Base-by-base conservation (phyloP, 352 stramenopile genomes). In the Aphanomyces invadans region DNA sequence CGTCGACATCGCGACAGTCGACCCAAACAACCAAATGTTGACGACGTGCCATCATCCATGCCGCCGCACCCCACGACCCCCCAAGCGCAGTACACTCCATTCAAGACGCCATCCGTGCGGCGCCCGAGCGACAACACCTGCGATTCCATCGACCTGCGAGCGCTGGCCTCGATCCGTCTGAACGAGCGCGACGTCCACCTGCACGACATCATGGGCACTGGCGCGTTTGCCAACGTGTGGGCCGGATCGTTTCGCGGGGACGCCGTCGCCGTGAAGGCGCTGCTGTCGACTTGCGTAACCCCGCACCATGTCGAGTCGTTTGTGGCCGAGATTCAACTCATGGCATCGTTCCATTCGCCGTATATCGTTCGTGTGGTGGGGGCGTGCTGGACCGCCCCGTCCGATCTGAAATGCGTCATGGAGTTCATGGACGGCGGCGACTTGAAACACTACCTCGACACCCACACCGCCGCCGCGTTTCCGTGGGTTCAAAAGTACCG, bases 351-450 rank as follows among this genome's bases (percentile, higher is more conserved):
- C 21, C n/a, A 44, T 0, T 31, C 12, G 9, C 60, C 60, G 10
- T 38, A 67, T 33, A 48, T 67, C 19, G 60, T 67, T 2, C 19
- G 5, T 2, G 42, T 67, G 9, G 19, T 67, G 23, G 49, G 46
- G 10, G 31, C 48, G n/a, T 25, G 23, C 19, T 67, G 60, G 60
- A 49, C 45, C 0, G 17, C 28, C 19, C 10, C 48, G 21, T 15
- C 23, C 0, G 33, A 67, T 26, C 3, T 67, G 7, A 21, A 4
- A 15, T 29, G 64, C 15, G 56, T 83, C 0, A 46, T 65, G 4
- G 77, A 84, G 57, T 84, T 73, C 49, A 76, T 86, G 73, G 61
- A 76, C 15, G 62, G 69, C 48, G 75, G 77, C 28, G 72, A 87
- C 31, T 62, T 84, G 39, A 72, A 71, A 4, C 68, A 57, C n/a